phyloP scores from a whole-genome alignment of 2,329 filamentous ascomycete genomes.

The Ceratocystis harringtonii region DNA sequence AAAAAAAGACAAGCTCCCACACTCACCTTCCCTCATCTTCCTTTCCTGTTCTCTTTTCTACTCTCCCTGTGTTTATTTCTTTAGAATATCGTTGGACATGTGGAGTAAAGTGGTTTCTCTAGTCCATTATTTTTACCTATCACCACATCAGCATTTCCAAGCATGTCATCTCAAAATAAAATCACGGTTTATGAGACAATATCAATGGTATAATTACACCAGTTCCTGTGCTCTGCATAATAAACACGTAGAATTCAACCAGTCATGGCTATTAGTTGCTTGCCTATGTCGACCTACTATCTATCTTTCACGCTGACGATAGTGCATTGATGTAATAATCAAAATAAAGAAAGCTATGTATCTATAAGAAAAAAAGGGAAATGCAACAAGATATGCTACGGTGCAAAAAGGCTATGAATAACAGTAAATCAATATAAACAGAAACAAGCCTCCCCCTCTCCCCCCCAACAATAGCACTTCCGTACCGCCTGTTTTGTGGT shows the following conservation, averaged over 20 bases:
- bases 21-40: too few species aligned
- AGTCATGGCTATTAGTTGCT: neutral
- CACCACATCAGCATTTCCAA: slow-evolving; percentile 12
- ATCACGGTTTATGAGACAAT: slow-evolving; percentile 5
- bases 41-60: neutral
- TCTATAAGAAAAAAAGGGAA: neutral
- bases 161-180: slow-evolving; percentile 13
- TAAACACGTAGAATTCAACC: neutral
- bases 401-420: neutral
- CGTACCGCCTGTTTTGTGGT: neutral
- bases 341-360: neutral
- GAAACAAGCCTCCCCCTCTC: neutral
- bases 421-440: neutral
- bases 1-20: neutral
- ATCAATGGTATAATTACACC: neutral
- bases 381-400: neutral
- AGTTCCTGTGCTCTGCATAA: neutral
- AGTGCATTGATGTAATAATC: neutral
- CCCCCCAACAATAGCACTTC: neutral
- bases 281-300: neutral
- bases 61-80: neutral
- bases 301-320: neutral
- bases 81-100: neutral
- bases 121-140: slow-evolving; percentile 5
- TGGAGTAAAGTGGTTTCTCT: slow-evolving; percentile 3